These are phyloP conservation scores for Pezicula neosporulosa DNA, from an alignment of 2,329 filamentous ascomycete genomes.

Conservation along the genomic window DNA sequence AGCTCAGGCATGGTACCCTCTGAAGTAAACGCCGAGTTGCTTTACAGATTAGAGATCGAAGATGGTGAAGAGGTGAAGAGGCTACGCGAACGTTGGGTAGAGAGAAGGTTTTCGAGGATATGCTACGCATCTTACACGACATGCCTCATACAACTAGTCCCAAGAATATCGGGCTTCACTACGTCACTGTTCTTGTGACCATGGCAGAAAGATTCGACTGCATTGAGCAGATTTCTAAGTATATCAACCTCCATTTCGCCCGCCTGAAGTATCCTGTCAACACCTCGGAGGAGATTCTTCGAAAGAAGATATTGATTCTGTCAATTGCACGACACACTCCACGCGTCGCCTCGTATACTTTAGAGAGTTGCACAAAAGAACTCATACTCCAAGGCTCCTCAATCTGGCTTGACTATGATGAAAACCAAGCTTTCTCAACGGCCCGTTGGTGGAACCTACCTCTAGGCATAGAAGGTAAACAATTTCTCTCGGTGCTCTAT, in stretches of 20 bases:
- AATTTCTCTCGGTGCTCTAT: background rate
- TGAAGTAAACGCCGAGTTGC: conserved; percentile 43
- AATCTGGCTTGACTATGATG: conserved; percentile 29
- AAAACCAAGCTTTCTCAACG: conserved; percentile 30
- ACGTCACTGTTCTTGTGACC: conserved; percentile 64
- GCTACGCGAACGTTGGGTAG: conserved; percentile 58
- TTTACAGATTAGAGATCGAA: conserved; percentile 62
- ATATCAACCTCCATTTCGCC: conserved; percentile 40
- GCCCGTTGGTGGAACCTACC: conserved; percentile 73
- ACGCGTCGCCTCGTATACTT: conserved; percentile 57
- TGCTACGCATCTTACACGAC: conserved; percentile 64
- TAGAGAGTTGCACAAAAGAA: conserved; percentile 41
- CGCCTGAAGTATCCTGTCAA: conserved; percentile 53
- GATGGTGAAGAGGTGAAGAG: conserved; percentile 71
- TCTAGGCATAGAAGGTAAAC: conserved; percentile 59
- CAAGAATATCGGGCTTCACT: conserved; percentile 48
- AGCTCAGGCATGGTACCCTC: conserved; percentile 43
- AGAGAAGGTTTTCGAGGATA: conserved; percentile 61
- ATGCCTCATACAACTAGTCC: conserved; percentile 28
- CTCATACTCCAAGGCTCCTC: conserved; percentile 63
- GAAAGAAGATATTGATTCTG: conserved; percentile 67
- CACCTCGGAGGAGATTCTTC: conserved; percentile 60
- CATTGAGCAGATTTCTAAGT: conserved; percentile 48
- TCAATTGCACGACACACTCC: conserved; percentile 60
- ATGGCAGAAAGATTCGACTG: conserved; percentile 74